Evolutionary conservation across 2,329 filamentous ascomycete species (phyloP), one percentile per base, ranked within the genome.

Genomic region (Apiospora malaysiana): DNA sequence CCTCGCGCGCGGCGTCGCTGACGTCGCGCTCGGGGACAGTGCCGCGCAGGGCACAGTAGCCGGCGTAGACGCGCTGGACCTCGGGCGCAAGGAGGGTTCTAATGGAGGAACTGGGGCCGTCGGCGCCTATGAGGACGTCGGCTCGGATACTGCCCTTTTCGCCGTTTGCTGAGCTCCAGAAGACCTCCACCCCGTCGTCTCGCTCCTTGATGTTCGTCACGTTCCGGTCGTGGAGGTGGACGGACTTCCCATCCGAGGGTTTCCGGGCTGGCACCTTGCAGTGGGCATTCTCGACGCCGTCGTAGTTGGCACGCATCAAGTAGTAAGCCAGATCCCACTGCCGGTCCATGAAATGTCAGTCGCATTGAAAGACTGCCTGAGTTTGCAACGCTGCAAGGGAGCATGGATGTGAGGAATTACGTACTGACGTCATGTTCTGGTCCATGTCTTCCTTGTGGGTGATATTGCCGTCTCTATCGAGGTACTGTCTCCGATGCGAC

Each of bases 261-360:
- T 73, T 72, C 0, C 75, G 73, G 0, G 70, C 70, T 2, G 79
- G 80, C 0, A 77, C 78, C 5, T 79, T 72, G 72, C 74, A 81
- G 70, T 82, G 81, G 0, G 75, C 27, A 67, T 76, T 80, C 45
- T 76, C 68, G 14, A 77, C 68, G 1, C 82, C 82, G 70, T 86
- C 84, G 68, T 83, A 84, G 69, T 84, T 82, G 70, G 83, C 83
- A 42, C 84, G 79, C 72, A 85, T 78, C 8, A 85, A 71, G 68
- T 83, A 78, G 72, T 85, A 86, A 10, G 83, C 77, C 46, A 85
- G 70, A 70, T 85, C 84, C 84, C 85, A 86, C 25, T 74, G 23
- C 18, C 10, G 42, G 42, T 14, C 42, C 0, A 4, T 1, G 3
- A 32, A 32, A 32, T 4, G 32, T 4, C 21, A 18, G 70, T 16